Conservation (phyloP, 768 basidiomycete species). For the Pluteus cervinus region DNA sequence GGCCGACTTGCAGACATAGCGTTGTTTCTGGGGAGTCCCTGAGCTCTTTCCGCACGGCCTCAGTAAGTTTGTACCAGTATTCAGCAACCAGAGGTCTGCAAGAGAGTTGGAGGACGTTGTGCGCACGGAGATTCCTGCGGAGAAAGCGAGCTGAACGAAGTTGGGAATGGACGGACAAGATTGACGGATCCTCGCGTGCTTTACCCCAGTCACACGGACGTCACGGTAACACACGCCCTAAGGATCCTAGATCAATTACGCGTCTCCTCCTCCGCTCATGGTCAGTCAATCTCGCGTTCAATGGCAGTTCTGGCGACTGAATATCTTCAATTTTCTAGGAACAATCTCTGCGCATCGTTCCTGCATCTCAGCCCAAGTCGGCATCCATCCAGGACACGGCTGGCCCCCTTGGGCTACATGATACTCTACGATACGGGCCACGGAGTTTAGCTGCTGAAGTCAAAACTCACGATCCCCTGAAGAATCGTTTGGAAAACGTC, state of each 20-base stretch:
- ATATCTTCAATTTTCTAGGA: slow-evolving; percentile 21
- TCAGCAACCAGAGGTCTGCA: neutral
- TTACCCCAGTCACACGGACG: slow-evolving; percentile 5
- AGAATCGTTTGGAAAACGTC: slow-evolving; percentile 74
- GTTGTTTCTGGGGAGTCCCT: neutral
- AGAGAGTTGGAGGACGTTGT: neutral
- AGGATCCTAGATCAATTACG: slow-evolving; percentile 15
- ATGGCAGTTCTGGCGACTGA: slow-evolving; percentile 4
- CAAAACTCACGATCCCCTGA: slow-evolving; percentile 53
- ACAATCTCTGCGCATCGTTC: slow-evolving; percentile 59
- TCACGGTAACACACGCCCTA: slow-evolving; percentile 9
- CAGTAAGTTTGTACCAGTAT: slow-evolving; percentile 5
- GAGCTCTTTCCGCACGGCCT: slow-evolving; percentile 4
- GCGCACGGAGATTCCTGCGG: neutral
- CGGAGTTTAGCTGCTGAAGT: slow-evolving; percentile 75
- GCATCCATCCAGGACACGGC: slow-evolving; percentile 65
- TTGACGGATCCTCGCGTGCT: slow-evolving; percentile 4
- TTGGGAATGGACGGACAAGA: neutral
- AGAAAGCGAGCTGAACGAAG: slow-evolving; percentile 3
- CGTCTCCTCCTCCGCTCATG: slow-evolving; percentile 12
- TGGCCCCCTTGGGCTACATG: slow-evolving; percentile 79
- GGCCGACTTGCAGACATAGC: slow-evolving; percentile 46
- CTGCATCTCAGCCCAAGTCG: slow-evolving; percentile 43
- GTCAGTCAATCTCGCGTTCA: slow-evolving; percentile 23
- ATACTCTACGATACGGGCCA: slow-evolving; percentile 81